Evolutionary conservation across 2,329 filamentous ascomycete species (phyloP), one percentile per base, ranked within the genome.

Genomic region (Acephala macrosclerotiorum): DNA sequence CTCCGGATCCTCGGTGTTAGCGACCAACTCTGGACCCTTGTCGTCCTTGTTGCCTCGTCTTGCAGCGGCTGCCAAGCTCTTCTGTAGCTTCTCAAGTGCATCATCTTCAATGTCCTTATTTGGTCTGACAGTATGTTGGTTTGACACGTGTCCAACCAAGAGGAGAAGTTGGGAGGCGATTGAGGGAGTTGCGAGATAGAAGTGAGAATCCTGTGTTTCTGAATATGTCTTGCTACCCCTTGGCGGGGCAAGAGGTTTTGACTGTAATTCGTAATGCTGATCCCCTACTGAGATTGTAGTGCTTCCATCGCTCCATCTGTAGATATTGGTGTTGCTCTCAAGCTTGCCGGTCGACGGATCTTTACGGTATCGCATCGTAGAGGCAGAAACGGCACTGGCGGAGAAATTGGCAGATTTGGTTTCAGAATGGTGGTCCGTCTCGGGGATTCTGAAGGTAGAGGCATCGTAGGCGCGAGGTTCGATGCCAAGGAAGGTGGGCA

Each of bases 231-330:
- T 86, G 72, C 57, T 70, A 33, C 73, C 73, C 57, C 82, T 80
- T 14, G 79, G 80, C 1, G 91, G 90, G 1, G 90, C 91, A 57
- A 94, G 85, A 26, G 83, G 79, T 78, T 92, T 93, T 72, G 86
- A 88, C 68, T 88, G 84, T 55, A 94, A 84, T 74, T 93, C 90
- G 80, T 90, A 94, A 73, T 94, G 91, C 69, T 89, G 88, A 66
- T 87, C 88, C 16, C 91, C 92, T 26, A 94, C 83, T n/a, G 90
- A 87, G 26, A 95, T 81, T 12, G 91, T 94, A 18, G 92, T 81
- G 3, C 90, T 93, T 33, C 92, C 92, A 74, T 95, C 92, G 67
- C 89, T 93, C 92, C 92, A 95, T 71, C 87, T 86, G 74, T 92
- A 87, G 35, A 95, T 80, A 68, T 89, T 86, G 2, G 92, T 87